Percentiles rank a stretch among this genome's conserved stretches.
These are phyloP conservation scores for Leucosporidium scottii DNA, from an alignment of 768 basidiomycete genomes.

Conservation along the genomic window DNA sequence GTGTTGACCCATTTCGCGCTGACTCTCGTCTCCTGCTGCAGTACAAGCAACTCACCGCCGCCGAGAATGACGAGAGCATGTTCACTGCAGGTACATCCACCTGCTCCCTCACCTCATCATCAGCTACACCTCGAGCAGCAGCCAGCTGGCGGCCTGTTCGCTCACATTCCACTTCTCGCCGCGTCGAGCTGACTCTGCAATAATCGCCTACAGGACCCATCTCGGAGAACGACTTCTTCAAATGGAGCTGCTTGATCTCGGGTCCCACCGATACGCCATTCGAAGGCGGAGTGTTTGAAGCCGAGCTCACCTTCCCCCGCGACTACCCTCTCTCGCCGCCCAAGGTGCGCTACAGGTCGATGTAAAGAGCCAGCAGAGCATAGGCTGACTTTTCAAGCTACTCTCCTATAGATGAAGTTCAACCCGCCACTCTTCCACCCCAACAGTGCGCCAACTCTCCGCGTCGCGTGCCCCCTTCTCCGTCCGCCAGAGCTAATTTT, in stretches of 20 bases:
- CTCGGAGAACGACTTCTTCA: slow-evolving; percentile 85
- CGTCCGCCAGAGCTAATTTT: not conserved
- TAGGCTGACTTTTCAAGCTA: not conserved
- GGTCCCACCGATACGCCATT: slow-evolving; percentile 64
- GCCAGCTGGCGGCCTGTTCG: not conserved
- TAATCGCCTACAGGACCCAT: slow-evolving; percentile 27
- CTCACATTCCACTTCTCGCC: not conserved
- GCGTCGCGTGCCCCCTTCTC: not conserved
- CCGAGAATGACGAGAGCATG: slow-evolving; percentile 62
- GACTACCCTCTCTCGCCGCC: slow-evolving; percentile 98
- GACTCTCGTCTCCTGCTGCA: slow-evolving; percentile 16
- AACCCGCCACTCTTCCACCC: slow-evolving; percentile 96
- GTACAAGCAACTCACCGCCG: slow-evolving; percentile 43
- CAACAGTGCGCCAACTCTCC: slow-evolving; percentile 59
- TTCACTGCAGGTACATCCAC: slow-evolving; percentile 71
- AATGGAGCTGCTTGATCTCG: slow-evolving; percentile 98
- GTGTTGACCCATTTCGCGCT: not conserved
- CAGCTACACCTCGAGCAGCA: not conserved
- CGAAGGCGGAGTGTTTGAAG: slow-evolving; percentile 90
- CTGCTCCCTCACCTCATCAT: not conserved
- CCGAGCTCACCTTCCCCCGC: slow-evolving; percentile 68
- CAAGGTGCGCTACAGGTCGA: slow-evolving; percentile 48
- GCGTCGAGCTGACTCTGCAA: not conserved
- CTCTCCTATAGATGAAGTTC: slow-evolving; percentile 65
- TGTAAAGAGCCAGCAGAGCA: too few relatives aligned